These are phyloP conservation scores for Datura wrightii DNA, from an alignment of 257 asterid genomes.

Conservation along the genomic window DNA sequence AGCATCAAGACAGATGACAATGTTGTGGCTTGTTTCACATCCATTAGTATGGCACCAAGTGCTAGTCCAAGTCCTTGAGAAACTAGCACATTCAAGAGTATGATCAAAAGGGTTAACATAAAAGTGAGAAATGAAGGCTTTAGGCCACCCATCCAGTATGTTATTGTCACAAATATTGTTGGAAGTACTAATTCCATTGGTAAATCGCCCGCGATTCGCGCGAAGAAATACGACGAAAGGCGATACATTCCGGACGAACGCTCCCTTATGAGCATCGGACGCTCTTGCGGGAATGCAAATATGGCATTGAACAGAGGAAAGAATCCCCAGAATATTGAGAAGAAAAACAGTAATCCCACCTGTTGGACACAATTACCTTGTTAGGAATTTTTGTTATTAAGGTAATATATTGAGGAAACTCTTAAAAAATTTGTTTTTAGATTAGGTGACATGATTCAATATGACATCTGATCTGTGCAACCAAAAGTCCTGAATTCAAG, in stretches of 20 bases:
- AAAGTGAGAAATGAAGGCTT: constrained; percentile 64
- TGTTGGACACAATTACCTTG: constrained; percentile 36
- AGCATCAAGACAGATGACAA: constrained; percentile 76
- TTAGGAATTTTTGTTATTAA: not conserved
- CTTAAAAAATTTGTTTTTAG: not conserved
- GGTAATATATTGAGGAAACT: not conserved
- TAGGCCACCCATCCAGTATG: constrained; percentile 93
- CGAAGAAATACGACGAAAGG: constrained; percentile 75
- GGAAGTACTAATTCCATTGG: constrained; percentile 94
- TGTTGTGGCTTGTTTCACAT: constrained; percentile 70
- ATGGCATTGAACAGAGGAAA: constrained; percentile 74
- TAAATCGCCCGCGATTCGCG: constrained; percentile 69
- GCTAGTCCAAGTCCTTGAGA: constrained; percentile 90
- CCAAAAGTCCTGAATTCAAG: not conserved
- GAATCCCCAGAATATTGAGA: constrained; percentile 91
- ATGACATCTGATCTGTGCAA: not conserved
- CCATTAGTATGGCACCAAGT: constrained; percentile 84
- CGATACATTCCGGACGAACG: constrained; percentile 81
- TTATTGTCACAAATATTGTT: constrained; percentile 61
- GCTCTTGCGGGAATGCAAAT: constrained; percentile 79
- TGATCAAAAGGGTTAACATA: constrained; percentile 54
- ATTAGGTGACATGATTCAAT: not conserved
- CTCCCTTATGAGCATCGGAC: constrained; percentile 64
- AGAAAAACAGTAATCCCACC: constrained; percentile 88
- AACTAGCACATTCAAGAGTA: constrained; percentile 74